Percentiles rank a stretch among this genome's conserved stretches.
phyloP scores from a whole-genome alignment of 1,284 basidiomycete genomes.

The Apiotrichum laibachii region DNA sequence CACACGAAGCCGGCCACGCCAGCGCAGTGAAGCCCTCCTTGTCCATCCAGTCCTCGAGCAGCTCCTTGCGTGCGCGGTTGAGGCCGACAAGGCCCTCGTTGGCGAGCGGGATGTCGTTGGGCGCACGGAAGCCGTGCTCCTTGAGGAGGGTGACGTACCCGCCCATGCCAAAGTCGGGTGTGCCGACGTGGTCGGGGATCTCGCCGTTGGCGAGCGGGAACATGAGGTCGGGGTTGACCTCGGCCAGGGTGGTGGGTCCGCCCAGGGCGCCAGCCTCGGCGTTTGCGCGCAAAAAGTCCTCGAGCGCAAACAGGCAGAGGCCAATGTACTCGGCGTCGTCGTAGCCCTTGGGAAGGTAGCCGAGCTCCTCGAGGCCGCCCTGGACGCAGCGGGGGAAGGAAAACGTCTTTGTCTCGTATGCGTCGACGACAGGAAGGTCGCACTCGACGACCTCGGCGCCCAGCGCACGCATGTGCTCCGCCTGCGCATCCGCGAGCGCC shows the following conservation, averaged over 20 bases:
- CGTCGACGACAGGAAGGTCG: slow-evolving; percentile 5
- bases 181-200: neutral
- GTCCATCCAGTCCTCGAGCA: slow-evolving; percentile 15
- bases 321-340: slow-evolving; percentile 1
- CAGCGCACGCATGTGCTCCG: slow-evolving; percentile 4
- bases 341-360: slow-evolving; percentile 5
- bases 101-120: neutral
- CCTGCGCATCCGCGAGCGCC: neutral
- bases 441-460: slow-evolving; percentile 12
- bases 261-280: neutral
- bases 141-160: slow-evolving; percentile 4
- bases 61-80: slow-evolving; percentile 6
- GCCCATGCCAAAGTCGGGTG: slow-evolving; percentile 11
- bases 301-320: slow-evolving; percentile 6
- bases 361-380: slow-evolving; percentile 9
- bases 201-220: slow-evolving; percentile 10
- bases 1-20: neutral
- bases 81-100: slow-evolving; percentile 5
- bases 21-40: neutral
- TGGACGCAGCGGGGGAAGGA: slow-evolving; percentile 5
- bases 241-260: neutral
- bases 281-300: slow-evolving; percentile 13
- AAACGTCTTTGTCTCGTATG: slow-evolving; percentile 2
- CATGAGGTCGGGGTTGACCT: slow-evolving; percentile 8
- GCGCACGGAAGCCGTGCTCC: neutral